Evolutionary conservation across 257 asterid genomes (phyloP).

Genomic region (Capsicum rhomboideum): DNA sequence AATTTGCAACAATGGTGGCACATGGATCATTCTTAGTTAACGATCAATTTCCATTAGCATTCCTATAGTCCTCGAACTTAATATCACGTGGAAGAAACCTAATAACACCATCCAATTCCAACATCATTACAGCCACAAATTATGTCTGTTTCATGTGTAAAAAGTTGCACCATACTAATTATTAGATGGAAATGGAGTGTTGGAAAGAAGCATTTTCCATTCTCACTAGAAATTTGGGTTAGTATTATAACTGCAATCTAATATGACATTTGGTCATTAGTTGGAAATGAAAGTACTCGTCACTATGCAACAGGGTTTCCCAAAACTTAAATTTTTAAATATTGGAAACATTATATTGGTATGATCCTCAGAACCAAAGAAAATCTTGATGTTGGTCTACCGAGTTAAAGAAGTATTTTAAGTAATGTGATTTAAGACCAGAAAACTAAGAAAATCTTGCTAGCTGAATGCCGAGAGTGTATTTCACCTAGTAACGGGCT

Average conservation of each 20-base stretch:
- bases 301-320: too few species aligned
- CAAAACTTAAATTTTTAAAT: too few species aligned
- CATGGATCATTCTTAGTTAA: neutral
- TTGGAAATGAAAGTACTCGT: too few species aligned
- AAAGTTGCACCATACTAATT: too few species aligned
- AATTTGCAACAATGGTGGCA: neutral
- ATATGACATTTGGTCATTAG: too few species aligned
- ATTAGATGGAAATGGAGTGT: neutral
- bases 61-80: neutral
- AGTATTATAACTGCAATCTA: too few species aligned
- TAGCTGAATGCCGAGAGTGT: neutral
- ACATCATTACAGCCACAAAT: neutral
- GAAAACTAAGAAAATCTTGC: neutral
- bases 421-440: neutral
- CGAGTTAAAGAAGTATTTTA: neutral
- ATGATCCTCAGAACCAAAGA: neutral
- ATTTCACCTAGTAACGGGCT: neutral
- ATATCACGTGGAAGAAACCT: neutral
- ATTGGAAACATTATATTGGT: neutral
- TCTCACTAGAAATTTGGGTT: too few species aligned
- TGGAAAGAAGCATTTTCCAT: too few species aligned
- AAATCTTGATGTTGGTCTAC: neutral
- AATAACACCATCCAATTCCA: neutral
- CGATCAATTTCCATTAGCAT: neutral
- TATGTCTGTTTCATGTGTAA: neutral